A percentile compares a stretch with the other conserved stretches of the same genome.
These are phyloP conservation scores for Phytophthora multivora DNA, from an alignment of 352 stramenopile species.

Conservation along the genomic window DNA sequence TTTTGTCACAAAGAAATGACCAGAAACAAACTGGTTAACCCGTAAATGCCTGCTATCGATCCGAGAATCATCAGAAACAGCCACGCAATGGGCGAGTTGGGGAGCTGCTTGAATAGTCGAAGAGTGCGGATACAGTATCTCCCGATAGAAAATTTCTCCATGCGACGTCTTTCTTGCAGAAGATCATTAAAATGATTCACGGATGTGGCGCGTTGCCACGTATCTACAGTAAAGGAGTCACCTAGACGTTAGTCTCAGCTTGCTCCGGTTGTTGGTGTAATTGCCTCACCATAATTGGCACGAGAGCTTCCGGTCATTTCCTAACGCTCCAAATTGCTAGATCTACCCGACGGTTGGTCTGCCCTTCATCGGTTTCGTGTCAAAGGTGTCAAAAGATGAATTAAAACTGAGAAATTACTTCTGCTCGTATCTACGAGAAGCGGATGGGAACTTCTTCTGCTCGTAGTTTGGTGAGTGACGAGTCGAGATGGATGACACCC, in stretches of 20 bases:
- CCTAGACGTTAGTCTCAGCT: neutral
- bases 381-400: neutral
- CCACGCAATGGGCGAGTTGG: slow-evolving; percentile 83
- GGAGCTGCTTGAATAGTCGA: slow-evolving; percentile 73
- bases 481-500: slow-evolving; percentile 71
- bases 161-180: slow-evolving; percentile 58
- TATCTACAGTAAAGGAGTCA: slow-evolving; percentile 47
- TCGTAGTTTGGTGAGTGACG: slow-evolving; percentile 56
- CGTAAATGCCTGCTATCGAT: slow-evolving; percentile 61
- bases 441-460: slow-evolving; percentile 53
- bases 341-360: slow-evolving; percentile 10
- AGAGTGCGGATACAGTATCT: slow-evolving; percentile 67
- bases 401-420: neutral
- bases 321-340: neutral
- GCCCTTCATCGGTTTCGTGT: slow-evolving; percentile 4
- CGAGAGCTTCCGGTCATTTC: slow-evolving; percentile 14
- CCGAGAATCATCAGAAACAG: slow-evolving; percentile 74
- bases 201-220: slow-evolving; percentile 70
- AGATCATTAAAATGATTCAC: slow-evolving; percentile 73
- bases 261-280: no score
- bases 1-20: neutral
- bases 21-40: slow-evolving; percentile 47
- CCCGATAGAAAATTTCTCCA: slow-evolving; percentile 58
- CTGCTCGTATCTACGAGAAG: slow-evolving; percentile 13
- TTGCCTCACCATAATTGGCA: slow-evolving; percentile 23